Evolutionary conservation across 768 basidiomycete genomes (phyloP).

Genomic region (Kwoniella pini): DNA sequence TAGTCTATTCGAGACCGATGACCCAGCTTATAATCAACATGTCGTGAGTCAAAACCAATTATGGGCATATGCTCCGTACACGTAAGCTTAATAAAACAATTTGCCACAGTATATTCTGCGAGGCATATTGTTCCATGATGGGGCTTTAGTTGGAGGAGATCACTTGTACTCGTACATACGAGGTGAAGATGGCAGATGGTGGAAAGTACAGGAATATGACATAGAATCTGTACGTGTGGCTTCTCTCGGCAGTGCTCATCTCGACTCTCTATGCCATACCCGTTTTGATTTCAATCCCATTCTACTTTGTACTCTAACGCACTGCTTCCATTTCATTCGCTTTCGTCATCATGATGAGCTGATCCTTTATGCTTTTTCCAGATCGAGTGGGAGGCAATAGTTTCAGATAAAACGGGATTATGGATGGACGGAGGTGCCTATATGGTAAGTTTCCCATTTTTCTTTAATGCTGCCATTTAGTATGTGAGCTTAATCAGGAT

Average conservation of each 20-base stretch:
- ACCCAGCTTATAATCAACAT: conserved; percentile 35
- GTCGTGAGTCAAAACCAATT: conserved; percentile 26
- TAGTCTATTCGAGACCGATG: conserved; percentile 39
- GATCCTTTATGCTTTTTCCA: not conserved
- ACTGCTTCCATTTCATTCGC: too few species aligned
- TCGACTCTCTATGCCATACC: too few species aligned
- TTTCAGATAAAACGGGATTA: conserved; percentile 36
- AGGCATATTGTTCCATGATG: conserved; percentile 40
- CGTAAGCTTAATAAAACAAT: too few species aligned
- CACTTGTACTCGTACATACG: conserved; percentile 41
- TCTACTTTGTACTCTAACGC: too few species aligned
- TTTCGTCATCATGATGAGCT: too few species aligned
- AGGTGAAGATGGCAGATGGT: conserved; percentile 37
- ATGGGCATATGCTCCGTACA: too few species aligned
- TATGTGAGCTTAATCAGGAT: not conserved
- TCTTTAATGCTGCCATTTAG: not conserved
- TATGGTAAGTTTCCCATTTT: conserved; percentile 15
- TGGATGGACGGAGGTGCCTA: conserved; percentile 48
- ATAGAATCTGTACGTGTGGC: conserved; percentile 20
- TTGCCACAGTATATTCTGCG: conserved; percentile 30
- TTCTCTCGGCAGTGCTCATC: too few species aligned
- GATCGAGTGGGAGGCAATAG: conserved; percentile 32
- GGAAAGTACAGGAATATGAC: conserved; percentile 44
- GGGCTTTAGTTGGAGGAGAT: conserved; percentile 26
- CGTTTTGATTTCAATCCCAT: too few species aligned